Evolutionary conservation across 2,329 filamentous ascomycete species (phyloP), one percentile per base, ranked within the genome.

Genomic region (Penicillium sp.): DNA sequence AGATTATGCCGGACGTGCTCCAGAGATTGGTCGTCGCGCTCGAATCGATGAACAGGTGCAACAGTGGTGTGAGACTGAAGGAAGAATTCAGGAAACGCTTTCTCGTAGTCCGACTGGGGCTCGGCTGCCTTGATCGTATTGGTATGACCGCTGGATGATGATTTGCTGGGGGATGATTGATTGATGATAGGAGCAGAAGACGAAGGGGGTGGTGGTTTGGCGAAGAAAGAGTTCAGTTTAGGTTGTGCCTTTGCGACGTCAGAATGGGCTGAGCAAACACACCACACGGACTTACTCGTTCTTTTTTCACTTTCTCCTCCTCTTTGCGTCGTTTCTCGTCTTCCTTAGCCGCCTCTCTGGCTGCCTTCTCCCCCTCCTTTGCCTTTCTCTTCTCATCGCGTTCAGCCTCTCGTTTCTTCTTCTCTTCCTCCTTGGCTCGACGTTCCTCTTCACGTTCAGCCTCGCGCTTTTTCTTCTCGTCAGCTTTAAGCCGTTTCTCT

Each of bases 41-140:
- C 60, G 17, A 77, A 77, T 2, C 68, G 70, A 32, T 71, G 66
- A 1, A 52, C 50, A 0, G 74, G 71, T 0, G 88, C 87, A 36
- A 95, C 51, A n/a, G 66, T 76, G 1, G 86, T 84, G 54, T 86
- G 75, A 2, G 80, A 73, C 41, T 86, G 83, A 30, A 92, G 57
- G 45, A 84, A 89, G 61, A 95, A 96, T 0, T 85, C 80, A 20
- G 87, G 75, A 55, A 96, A 96, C 23, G 74, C 69, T 49, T 78
- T 80, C 12, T 84, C 69, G 50, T 86, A 89, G 30, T 77, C 73
- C 0, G 75, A 72, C 15, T 56, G 45, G 6, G 48, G 18, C 52
- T 26, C 52, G 48, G 12, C 49, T 38, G 2, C 39, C 12, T 7
- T 47, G 37, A 7, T 28, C 9, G 41, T 42, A 10, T 42, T n/a